phyloP scores from a whole-genome alignment of 2,329 filamentous ascomycete species.

The Aureobasidium mangrovei region DNA sequence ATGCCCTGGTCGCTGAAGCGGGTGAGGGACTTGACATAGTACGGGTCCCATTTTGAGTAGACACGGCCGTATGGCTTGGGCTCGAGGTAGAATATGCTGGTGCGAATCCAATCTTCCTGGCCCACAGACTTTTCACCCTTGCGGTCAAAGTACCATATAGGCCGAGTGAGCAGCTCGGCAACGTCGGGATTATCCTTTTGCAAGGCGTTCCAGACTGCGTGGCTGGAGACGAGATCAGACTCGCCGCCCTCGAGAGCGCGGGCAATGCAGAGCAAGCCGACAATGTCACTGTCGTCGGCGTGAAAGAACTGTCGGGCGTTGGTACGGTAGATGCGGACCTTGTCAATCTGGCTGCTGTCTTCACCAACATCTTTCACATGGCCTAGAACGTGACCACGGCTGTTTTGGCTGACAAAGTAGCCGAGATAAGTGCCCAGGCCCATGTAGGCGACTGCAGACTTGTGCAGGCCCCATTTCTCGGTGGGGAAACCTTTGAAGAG shows the following conservation, averaged over 20 bases:
- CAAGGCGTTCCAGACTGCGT: conserved; percentile 74
- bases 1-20: conserved; percentile 65
- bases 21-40: conserved; percentile 68
- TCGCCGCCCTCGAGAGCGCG: conserved; percentile 74
- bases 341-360: conserved; percentile 71
- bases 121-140: conserved; percentile 73
- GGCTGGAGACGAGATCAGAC: conserved; percentile 69
- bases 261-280: conserved; percentile 73
- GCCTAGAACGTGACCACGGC: conserved; percentile 70
- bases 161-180: conserved; percentile 62
- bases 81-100: conserved; percentile 70
- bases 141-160: conserved; percentile 86
- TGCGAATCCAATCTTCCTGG: conserved; percentile 64
- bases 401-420: conserved; percentile 83
- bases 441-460: conserved; percentile 84
- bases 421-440: conserved; percentile 72
- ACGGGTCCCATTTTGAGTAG: conserved; percentile 84
- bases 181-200: conserved; percentile 69
- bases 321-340: conserved; percentile 83
- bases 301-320: conserved; percentile 82
- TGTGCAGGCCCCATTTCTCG: conserved; percentile 63
- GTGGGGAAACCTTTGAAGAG: conserved; percentile 82
- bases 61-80: conserved; percentile 55
- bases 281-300: conserved; percentile 72
- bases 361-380: conserved; percentile 85